Conservation (phyloP, 2,329 filamentous ascomycete genomes). For the Aaosphaeria arxii region DNA sequence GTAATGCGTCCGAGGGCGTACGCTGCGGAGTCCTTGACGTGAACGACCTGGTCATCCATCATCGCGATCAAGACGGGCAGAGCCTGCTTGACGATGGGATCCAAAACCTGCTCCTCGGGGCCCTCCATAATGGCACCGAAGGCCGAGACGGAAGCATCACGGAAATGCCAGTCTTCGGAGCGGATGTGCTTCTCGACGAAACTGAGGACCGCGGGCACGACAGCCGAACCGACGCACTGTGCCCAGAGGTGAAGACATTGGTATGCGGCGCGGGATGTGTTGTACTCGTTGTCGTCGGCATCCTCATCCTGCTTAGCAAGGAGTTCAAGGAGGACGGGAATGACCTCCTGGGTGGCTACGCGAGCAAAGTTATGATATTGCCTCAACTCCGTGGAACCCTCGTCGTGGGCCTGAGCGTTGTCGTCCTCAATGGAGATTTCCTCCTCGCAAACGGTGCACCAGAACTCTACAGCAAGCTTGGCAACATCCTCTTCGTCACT, state of each 20-base stretch:
- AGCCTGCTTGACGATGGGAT: constrained; percentile 93
- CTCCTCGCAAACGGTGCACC: constrained; percentile 99
- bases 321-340: constrained; percentile 83
- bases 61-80: constrained; percentile 88
- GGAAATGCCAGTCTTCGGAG: constrained; percentile 87
- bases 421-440: constrained; percentile 98
- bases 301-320: constrained; percentile 98
- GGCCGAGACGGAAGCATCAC: constrained; percentile 93
- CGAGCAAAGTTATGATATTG: constrained; percentile 95
- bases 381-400: constrained; percentile 79
- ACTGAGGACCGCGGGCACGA: constrained; percentile 80
- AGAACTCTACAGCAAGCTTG: constrained; percentile 97
- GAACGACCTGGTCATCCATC: constrained; percentile 83
- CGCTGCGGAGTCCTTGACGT: constrained; percentile 93
- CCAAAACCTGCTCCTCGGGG: constrained; percentile 85
- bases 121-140: constrained; percentile 99
- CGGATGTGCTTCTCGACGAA: constrained; percentile 93
- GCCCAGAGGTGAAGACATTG: constrained; percentile 95
- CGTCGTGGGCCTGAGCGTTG: constrained; percentile 70
- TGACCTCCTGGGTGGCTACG: constrained; percentile 88
- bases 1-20: constrained; percentile 96
- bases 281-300: constrained; percentile 95
- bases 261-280: constrained; percentile 90
- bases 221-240: constrained; percentile 79
- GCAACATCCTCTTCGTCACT: constrained; percentile 95